Evolutionary conservation across 2,329 filamentous ascomycete species (phyloP).

Genomic region (Aspergillus sp.): DNA sequence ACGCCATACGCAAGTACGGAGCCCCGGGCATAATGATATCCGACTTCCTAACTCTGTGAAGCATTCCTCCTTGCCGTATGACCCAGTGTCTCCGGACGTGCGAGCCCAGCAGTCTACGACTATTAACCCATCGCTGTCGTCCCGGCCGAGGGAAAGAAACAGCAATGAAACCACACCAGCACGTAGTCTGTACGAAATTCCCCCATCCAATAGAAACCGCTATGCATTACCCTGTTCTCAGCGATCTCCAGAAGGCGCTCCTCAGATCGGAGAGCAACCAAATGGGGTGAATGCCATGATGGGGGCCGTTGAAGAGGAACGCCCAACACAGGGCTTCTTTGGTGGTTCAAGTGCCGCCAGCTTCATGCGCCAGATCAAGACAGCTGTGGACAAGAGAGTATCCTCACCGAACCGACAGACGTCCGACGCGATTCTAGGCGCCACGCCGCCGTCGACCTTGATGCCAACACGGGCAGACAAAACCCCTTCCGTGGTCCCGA

Average conservation of each 20-base stretch:
- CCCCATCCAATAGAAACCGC: constrained; percentile 1
- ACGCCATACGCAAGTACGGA: constrained; percentile 6
- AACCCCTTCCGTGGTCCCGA: constrained; percentile 3
- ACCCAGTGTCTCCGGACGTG: not conserved
- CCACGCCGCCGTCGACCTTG: constrained; percentile 8
- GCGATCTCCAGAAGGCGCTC: not conserved
- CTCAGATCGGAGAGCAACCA: not conserved
- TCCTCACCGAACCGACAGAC: constrained; percentile 12
- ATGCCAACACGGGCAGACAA: constrained; percentile 13
- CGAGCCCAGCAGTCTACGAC: not conserved
- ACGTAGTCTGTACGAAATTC: too few species aligned
- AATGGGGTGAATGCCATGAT: constrained; percentile 40
- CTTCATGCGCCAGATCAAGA: constrained; percentile 40
- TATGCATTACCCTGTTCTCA: not conserved
- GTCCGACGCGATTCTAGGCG: constrained; percentile 9
- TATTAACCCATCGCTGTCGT: not conserved
- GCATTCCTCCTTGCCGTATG: constrained; percentile 3
- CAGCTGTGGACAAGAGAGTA: constrained; percentile 30
- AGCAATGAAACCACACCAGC: too few species aligned
- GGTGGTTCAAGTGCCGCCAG: constrained; percentile 40
- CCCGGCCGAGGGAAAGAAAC: too few species aligned
- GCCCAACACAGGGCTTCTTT: constrained; percentile 36
- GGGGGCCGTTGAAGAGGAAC: constrained; percentile 36
- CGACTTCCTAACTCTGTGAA: not conserved
- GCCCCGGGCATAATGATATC: not conserved